Evolutionary conservation across 768 basidiomycete genomes (phyloP), one percentile per base, ranked within the genome.

Genomic region (Hygrocybe punicea): DNA sequence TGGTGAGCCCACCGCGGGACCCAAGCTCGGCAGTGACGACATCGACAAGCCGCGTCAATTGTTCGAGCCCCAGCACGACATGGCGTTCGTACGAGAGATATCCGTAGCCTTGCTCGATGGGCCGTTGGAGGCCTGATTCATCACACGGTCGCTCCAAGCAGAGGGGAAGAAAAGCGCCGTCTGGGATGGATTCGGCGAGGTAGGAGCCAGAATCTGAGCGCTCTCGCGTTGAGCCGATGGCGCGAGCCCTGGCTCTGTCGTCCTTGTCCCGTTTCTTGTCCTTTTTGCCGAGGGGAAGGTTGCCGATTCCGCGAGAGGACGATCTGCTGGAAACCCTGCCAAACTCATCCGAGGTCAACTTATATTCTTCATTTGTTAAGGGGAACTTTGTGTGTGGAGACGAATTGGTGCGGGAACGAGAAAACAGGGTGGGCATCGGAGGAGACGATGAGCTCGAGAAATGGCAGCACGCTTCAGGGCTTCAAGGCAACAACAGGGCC

Each of bases 1-100:
- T 93, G 19, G 87, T 86, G 58, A 97, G 80, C 68, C 86, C 89
- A 64, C 86, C 89, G 63, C 89, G 79, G 54, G 82, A 78, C 60
- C 79, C 80, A 55, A 93, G 82, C 72, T 91, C 89, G 53, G 82
- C 78, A 47, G 83, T 80, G 55, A 91, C 73, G 57, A 84, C 83
- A 42, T 81, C 79, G n/a, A 91, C 86, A 47, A 93, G 83, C 42
- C 82, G 79, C 6, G 81, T 80, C 39, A 89, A 81, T 65, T 91
- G 82, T 52, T 87, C 83, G 14, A 90, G 78, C n/a, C 87, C 86
- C 0, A 93, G 80, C 14, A 90, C 78, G 58, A 91, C 84, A 65
- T 91, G 85, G 33, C 85, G 78, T 55, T 85, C 80, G 69, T 84
- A 84, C 4, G 84, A 84, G 40, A 92, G 78, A 63, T 90, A 90